phyloP scores from a whole-genome alignment of 2,329 filamentous ascomycete genomes.

The Monosporascus sp. region DNA sequence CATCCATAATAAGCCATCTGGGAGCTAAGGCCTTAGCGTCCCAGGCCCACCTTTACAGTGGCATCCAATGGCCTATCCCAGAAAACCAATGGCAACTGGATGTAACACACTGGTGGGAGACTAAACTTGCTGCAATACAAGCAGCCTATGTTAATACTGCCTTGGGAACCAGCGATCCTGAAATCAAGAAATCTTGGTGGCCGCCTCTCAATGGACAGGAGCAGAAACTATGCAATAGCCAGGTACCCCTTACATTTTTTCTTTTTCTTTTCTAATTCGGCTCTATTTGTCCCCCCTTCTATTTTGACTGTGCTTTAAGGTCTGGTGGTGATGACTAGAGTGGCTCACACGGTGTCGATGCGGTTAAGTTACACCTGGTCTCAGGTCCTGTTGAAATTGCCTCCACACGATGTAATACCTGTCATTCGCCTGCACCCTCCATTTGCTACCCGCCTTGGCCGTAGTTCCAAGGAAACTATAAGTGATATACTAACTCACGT shows the following conservation, averaged over 20 bases:
- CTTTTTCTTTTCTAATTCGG: not conserved
- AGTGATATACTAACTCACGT: not conserved
- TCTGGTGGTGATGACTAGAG: too few species aligned
- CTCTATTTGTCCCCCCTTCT: not conserved
- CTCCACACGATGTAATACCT: too few species aligned
- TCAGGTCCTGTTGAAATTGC: too few species aligned
- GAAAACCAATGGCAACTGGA: constrained; percentile 10
- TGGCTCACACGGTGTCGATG: too few species aligned
- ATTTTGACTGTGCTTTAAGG: too few species aligned
- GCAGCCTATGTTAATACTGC: constrained; percentile 1
- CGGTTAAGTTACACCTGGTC: too few species aligned
- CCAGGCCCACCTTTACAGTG: not conserved
- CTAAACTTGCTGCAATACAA: constrained; percentile 4
- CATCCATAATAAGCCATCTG: not conserved
- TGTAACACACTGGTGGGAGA: constrained; percentile 5
- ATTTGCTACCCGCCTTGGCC: not conserved
- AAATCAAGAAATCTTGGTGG: not conserved
- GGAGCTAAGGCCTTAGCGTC: constrained; percentile 2
- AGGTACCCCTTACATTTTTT: not conserved
- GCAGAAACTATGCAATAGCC: constrained; percentile 2
- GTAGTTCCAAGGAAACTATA: not conserved
- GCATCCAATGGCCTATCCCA: constrained; percentile 15
- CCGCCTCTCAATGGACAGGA: constrained; percentile 1
- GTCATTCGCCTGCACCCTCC: too few species aligned
- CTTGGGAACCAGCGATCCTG: not conserved